Percentiles rank a stretch among this genome's conserved stretches.
These are phyloP conservation scores for Alternaria triticina DNA, from an alignment of 2,329 filamentous ascomycete genomes.

Conservation along the genomic window DNA sequence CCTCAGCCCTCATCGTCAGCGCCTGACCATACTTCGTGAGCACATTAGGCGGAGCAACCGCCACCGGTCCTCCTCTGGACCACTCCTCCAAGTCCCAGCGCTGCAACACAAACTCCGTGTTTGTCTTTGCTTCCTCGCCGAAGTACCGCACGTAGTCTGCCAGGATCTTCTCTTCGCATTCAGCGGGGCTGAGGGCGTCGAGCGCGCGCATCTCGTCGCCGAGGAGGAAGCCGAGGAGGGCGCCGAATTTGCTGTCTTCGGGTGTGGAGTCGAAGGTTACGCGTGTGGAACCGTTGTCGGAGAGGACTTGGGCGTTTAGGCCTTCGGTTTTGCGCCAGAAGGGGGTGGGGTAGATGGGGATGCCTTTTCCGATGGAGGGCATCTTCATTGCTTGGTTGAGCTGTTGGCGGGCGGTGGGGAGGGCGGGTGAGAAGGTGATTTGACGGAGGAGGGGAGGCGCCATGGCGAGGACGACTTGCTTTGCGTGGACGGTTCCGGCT, in stretches of 20 bases:
- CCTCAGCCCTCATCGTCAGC: conserved; percentile 32
- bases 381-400: conserved; percentile 47
- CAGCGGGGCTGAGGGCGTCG: neutral
- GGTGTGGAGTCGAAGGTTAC: conserved; percentile 30
- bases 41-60: conserved; percentile 20
- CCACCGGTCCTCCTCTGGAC: conserved; percentile 23
- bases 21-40: conserved; percentile 19
- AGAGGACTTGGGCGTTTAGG: conserved; percentile 51
- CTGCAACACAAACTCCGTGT: conserved; percentile 28
- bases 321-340: conserved; percentile 54
- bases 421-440: conserved; percentile 57
- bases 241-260: conserved; percentile 22
- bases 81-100: conserved; percentile 33
- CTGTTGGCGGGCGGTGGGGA: conserved; percentile 52
- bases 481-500: conserved; percentile 41
- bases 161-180: conserved; percentile 10
- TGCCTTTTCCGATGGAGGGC: conserved; percentile 61
- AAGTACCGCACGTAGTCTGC: conserved; percentile 24
- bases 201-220: conserved; percentile 26
- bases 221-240: conserved; percentile 31
- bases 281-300: conserved; percentile 14
- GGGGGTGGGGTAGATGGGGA: conserved; percentile 54
- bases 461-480: conserved; percentile 58
- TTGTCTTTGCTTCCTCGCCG: conserved; percentile 8
- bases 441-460: conserved; percentile 55